Evolutionary conservation across 495 filamentous ascomycete genomes (phyloP), one percentile per base, ranked within the genome.

Genomic region (Penicillium subrubescens): DNA sequence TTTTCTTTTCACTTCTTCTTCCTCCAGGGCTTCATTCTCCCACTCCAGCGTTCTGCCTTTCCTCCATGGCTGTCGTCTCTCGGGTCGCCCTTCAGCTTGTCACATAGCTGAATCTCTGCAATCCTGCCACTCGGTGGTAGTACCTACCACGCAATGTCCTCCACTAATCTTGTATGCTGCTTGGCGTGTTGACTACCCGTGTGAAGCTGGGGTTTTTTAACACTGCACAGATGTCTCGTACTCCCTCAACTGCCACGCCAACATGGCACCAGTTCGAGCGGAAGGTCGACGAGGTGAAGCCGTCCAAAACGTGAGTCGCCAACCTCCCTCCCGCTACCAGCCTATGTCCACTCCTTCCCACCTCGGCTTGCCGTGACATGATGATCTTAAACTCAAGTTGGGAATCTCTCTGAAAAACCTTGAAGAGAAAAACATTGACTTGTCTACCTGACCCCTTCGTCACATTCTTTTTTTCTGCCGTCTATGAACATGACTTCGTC

Each of bases 361-460:
- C 37, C 21, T 21, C 15, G 48, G 50, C 31, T 31, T 29, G 43
- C 67, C 61, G 69, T 73, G 65, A 69, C 61, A 94, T 95, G 93
- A 97, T 97, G 95, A 85, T 84, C 74, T 79, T 73, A 76, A 81
- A 83, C 82, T 88, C 88, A 94, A 94, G 94, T 94, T 98, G 95
- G 95, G 96, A 99, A 99, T 99, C 95, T 99, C 95, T 99, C 95
- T 87, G 90, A 99, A 90, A 77, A 68, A 41, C 64, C 74, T 80
- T 98, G 95, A 88, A 88, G 95, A 98, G 91, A 94, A 89, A 83
- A 82, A 61, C 52, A 81, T 86, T 86, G 83, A 89, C 88, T 91
- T 91, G 87, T 86, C 57, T 75, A 79, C 87, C 87, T 92, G 87
- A 90, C 64, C 52, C 52, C 59, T 59, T 67, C 62, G 57, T 37